Evolutionary conservation across 2,329 filamentous ascomycete species (phyloP), one percentile per base, ranked within the genome.

Genomic region (Exophiala sideris): DNA sequence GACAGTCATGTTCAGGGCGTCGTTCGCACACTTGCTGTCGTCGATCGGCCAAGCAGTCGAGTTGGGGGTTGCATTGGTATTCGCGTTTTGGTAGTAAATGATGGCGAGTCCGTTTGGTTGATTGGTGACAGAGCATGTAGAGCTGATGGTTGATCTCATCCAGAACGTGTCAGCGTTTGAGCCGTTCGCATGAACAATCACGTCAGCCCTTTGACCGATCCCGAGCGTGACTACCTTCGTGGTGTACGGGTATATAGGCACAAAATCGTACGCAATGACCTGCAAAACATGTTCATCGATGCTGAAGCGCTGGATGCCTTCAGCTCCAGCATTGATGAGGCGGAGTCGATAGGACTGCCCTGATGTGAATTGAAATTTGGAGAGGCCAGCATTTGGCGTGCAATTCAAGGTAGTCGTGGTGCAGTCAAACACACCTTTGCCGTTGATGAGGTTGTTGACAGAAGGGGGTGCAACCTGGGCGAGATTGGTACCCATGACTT

Each of bases 231-330:
- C 73, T 1, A 83, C 77, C 2, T 79, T 73, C 0, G 83, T 84
- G 3, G 78, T 74, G 66, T 86, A 88, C 0, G 86, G 84, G 59
- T 44, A 14, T 18, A 86, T 71, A 1, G 78, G 73, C 3, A 85
- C 80, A 53, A 84, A 85, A 65, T 87, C 84, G 61, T 81, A 80
- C 14, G 83, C 76, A 47, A 87, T 82, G 51, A 87, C 80, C 0
- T 76, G 84, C 69, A 87, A 73, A n/a, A 70, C 79, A 67, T 87
- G 84, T 1, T 74, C 77, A 79, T 85, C 63, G 72, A 85, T 76
- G 33, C 65, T 71, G 66, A 73, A 73, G 45, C 64, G 68, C 52
- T 61, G 66, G 40, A 65, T 59, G 6, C 58, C 68, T 52, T 67
- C 66, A 14, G 65, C 62, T 36, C 67, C 66, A 3, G 67, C 64